A percentile compares a stretch with the other conserved stretches of the same genome.
These are phyloP conservation scores for Physaria fendleri DNA, from an alignment of 345 rosid genomes.

Conservation along the genomic window DNA sequence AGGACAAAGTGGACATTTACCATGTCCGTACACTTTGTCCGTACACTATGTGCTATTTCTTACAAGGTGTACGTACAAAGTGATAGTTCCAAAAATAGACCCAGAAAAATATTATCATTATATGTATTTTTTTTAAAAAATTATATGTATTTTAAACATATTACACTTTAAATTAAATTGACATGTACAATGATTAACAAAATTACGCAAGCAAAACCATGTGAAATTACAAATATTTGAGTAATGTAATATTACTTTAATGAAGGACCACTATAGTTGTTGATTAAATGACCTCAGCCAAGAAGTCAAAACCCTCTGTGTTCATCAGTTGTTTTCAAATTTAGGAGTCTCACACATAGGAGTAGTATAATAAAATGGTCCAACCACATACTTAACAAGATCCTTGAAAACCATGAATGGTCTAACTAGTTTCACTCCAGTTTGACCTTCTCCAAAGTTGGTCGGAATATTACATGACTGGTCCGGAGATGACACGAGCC, in stretches of 20 bases:
- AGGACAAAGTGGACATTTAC: too few relatives aligned
- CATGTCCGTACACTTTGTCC: too few relatives aligned
- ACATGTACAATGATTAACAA: constrained; percentile 12
- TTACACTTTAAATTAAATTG: neutral
- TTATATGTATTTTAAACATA: neutral
- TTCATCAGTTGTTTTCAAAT: constrained; percentile 24
- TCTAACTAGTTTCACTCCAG: constrained; percentile 46
- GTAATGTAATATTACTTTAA: neutral
- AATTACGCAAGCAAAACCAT: constrained; percentile 10
- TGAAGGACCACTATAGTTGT: neutral
- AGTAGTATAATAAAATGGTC: constrained; percentile 53
- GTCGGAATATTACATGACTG: constrained; percentile 53
- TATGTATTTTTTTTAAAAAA: too few relatives aligned
- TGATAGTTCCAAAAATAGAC: too few relatives aligned
- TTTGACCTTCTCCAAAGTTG: constrained; percentile 52
- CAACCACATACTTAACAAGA: constrained; percentile 36
- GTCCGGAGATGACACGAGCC: constrained; percentile 66
- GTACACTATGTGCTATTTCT: too few relatives aligned
- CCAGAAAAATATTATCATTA: neutral
- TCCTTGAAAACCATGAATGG: constrained; percentile 45
- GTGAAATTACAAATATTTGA: neutral
- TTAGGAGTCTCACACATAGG: constrained; percentile 65
- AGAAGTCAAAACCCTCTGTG: neutral
- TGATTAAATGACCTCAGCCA: neutral
- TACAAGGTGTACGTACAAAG: too few relatives aligned